Conservation (phyloP, 2,329 filamentous ascomycete species). For the Biscogniauxia mediterranea region DNA sequence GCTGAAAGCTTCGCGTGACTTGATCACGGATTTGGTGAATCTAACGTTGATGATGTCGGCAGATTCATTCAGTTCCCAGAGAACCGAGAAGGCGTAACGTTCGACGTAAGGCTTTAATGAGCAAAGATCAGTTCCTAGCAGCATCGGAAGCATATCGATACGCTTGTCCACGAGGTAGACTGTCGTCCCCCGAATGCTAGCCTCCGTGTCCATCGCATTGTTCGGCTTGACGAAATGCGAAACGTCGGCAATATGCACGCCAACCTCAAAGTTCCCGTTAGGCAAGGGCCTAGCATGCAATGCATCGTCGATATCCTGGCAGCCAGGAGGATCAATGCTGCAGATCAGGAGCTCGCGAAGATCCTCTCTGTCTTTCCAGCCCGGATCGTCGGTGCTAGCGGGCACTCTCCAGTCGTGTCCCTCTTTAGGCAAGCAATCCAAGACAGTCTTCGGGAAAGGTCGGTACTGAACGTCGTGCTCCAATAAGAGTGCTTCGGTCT, state of each 20-base stretch:
- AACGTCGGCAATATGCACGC: conserved; percentile 98
- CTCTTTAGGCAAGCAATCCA: conserved; percentile 88
- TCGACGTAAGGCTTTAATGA: conserved; percentile 98
- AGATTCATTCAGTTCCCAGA: conserved; percentile 85
- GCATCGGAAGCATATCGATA: conserved; percentile 97
- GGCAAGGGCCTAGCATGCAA: conserved; percentile 81
- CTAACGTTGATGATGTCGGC: conserved; percentile 82
- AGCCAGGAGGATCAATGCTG: conserved; percentile 94
- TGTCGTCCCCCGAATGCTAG: conserved; percentile 89
- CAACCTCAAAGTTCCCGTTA: conserved; percentile 94
- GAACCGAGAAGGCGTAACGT: conserved; percentile 78
- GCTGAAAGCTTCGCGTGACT: conserved; percentile 93
- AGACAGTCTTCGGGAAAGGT: conserved; percentile 90
- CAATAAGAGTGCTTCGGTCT: conserved; percentile 89
- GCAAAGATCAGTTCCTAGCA: conserved; percentile 93
- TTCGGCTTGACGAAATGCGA: conserved; percentile 97
- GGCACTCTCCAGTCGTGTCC: conserved; percentile 95
- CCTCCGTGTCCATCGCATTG: conserved; percentile 96
- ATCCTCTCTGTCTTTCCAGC: conserved; percentile 84
- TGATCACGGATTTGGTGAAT: conserved; percentile 97
- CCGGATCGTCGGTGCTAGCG: conserved; percentile 71
- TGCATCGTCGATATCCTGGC: conserved; percentile 97
- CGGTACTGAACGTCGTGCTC: conserved; percentile 98
- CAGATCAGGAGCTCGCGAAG: conserved; percentile 84
- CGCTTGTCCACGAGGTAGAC: conserved; percentile 98